A percentile compares a stretch with the other conserved stretches of the same genome.
Evolutionary conservation across 1,284 basidiomycete species (phyloP).

Genomic region (Austroboletus rostrupii): DNA sequence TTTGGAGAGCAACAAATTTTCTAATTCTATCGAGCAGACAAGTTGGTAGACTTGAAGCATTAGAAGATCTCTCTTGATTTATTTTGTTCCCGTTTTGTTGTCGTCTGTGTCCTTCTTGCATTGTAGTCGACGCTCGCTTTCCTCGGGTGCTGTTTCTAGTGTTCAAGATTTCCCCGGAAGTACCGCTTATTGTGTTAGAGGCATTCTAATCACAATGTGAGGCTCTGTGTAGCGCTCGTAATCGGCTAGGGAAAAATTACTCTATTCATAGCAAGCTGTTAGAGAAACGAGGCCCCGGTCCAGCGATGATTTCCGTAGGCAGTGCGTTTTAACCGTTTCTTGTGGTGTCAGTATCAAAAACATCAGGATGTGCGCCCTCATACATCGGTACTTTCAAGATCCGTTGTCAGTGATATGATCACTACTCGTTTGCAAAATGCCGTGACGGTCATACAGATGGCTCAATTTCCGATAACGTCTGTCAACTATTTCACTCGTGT

Average conservation of each 20-base stretch:
- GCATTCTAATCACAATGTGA: constrained; percentile 1
- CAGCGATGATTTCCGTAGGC: no score
- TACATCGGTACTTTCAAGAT: neutral
- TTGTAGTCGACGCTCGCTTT: constrained; percentile 4
- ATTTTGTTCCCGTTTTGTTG: neutral
- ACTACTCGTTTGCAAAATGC: neutral
- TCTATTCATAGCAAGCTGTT: neutral
- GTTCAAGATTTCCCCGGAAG: neutral
- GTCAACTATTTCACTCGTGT: constrained; percentile 20
- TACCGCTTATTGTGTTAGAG: neutral
- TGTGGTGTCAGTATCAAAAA: neutral
- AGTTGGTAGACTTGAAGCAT: constrained; percentile 27
- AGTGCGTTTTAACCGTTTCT: no score
- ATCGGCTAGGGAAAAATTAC: neutral
- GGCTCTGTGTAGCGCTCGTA: constrained; percentile 1
- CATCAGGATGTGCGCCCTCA: neutral
- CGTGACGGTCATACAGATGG: constrained; percentile 12
- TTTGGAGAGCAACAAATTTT: neutral
- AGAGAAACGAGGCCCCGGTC: no score
- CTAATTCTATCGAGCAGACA: constrained; percentile 23
- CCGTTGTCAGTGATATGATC: constrained; percentile 5
- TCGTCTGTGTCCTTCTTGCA: constrained; percentile 4
- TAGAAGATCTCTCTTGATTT: constrained; percentile 31
- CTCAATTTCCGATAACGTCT: constrained; percentile 18
- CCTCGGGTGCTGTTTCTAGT: neutral